These are phyloP conservation scores for Candolleomyces eurysporus DNA, from an alignment of 768 basidiomycete genomes.

Conservation along the genomic window DNA sequence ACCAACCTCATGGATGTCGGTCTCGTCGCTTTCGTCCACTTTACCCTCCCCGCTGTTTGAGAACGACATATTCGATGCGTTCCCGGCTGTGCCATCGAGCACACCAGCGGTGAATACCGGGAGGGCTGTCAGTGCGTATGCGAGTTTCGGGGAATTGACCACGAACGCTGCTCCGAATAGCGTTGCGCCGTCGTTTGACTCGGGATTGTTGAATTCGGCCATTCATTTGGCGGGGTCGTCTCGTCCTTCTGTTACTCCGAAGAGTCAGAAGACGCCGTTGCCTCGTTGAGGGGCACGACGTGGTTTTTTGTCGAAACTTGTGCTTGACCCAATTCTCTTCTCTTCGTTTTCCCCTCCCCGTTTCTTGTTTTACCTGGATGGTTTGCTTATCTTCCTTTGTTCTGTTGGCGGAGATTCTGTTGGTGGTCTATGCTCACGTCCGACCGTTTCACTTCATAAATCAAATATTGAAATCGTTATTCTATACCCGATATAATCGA, in stretches of 20 bases:
- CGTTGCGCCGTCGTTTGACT: slow-evolving; percentile 30
- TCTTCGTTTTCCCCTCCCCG: too few relatives aligned
- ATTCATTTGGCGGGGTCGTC: slow-evolving; percentile 30
- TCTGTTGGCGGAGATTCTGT: too few relatives aligned
- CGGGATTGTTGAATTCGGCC: slow-evolving; percentile 48
- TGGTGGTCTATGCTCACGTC: too few relatives aligned
- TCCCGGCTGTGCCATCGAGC: slow-evolving; percentile 65
- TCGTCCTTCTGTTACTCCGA: not conserved
- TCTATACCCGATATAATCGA: too few relatives aligned
- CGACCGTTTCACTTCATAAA: too few relatives aligned
- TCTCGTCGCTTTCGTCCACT: slow-evolving; percentile 36
- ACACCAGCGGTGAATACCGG: slow-evolving; percentile 26
- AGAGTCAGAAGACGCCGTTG: not conserved
- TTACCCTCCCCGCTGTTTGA: slow-evolving; percentile 52
- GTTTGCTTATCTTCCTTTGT: too few relatives aligned
- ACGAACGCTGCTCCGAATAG: slow-evolving; percentile 7
- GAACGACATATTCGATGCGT: slow-evolving; percentile 63
- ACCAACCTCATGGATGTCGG: slow-evolving; percentile 48
- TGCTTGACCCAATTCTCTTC: not conserved
- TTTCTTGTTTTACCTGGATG: too few relatives aligned
- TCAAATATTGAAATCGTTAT: too few relatives aligned
- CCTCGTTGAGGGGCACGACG: not conserved
- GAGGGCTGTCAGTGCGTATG: not conserved
- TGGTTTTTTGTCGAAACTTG: not conserved
- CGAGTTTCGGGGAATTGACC: not conserved